Evolutionary conservation across 148 eudicot species (phyloP).

Genomic region (Rhododendron mucronatum): DNA sequence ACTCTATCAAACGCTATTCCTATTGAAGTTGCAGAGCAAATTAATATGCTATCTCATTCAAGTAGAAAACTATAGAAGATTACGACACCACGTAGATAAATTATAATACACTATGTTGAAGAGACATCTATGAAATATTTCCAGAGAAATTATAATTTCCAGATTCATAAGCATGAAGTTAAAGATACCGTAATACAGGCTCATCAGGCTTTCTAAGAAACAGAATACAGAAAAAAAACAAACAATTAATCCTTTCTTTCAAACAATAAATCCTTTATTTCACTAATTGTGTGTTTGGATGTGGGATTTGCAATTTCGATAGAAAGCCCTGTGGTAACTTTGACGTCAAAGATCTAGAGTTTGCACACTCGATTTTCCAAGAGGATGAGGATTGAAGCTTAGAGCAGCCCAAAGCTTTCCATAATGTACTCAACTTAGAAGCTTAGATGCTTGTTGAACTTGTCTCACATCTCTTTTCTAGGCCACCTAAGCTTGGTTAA

Average conservation of each 20-base stretch:
- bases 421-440: neutral
- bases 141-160: neutral
- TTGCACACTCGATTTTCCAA: neutral
- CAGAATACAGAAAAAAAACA: neutral
- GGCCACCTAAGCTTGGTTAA: neutral
- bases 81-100: neutral
- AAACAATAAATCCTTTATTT: neutral
- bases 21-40: neutral
- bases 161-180: neutral
- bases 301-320: neutral
- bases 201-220: neutral
- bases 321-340: neutral
- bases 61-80: neutral
- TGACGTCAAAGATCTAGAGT: neutral
- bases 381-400: neutral
- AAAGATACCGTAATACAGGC: neutral
- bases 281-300: neutral
- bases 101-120: neutral
- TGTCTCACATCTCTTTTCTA: neutral
- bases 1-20: neutral
- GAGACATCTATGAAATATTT: neutral
- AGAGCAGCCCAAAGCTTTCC: neutral
- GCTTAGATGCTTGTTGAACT: neutral
- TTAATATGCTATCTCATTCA: neutral
- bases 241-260: neutral